Evolutionary conservation across 164 flowering plant genomes (phyloP).

Genomic region (Stephania cephalantha): DNA sequence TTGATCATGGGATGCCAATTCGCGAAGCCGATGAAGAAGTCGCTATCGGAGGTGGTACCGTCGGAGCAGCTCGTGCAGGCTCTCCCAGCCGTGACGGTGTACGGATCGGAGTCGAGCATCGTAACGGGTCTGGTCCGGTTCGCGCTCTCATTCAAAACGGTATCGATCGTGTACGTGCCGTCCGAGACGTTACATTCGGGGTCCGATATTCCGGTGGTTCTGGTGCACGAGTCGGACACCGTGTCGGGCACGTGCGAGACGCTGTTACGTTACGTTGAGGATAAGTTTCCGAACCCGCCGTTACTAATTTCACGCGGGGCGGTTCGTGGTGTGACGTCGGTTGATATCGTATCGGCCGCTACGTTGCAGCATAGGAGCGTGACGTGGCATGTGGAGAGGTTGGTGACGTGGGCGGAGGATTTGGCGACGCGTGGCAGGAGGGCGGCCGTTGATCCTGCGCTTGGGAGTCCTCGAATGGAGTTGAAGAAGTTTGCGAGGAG

Average conservation of each 20-base stretch:
- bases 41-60: slow-evolving; percentile 42
- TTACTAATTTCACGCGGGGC: slow-evolving; percentile 12
- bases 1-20: slow-evolving; percentile 19
- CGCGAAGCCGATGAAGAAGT: slow-evolving; percentile 19
- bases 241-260: slow-evolving; percentile 39
- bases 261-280: slow-evolving; percentile 39
- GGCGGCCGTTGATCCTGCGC: slow-evolving; percentile 33
- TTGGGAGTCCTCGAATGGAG: slow-evolving; percentile 67
- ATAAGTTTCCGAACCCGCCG: slow-evolving; percentile 53
- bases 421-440: slow-evolving; percentile 39
- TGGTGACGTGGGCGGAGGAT: slow-evolving; percentile 66
- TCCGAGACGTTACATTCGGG: slow-evolving; percentile 18
- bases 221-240: slow-evolving; percentile 34
- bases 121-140: slow-evolving; percentile 35
- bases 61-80: slow-evolving; percentile 13
- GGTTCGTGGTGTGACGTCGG: slow-evolving; percentile 22
- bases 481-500: slow-evolving; percentile 51
- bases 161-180: slow-evolving; percentile 26
- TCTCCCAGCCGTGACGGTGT: slow-evolving; percentile 17
- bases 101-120: slow-evolving; percentile 26
- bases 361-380: slow-evolving; percentile 60
- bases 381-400: slow-evolving; percentile 48
- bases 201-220: slow-evolving; percentile 18
- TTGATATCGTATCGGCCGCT: slow-evolving; percentile 32
- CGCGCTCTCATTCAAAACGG: slow-evolving; percentile 42